phyloP scores from a whole-genome alignment of 2,329 filamentous ascomycete genomes.

The Colletotrichum melonis region DNA sequence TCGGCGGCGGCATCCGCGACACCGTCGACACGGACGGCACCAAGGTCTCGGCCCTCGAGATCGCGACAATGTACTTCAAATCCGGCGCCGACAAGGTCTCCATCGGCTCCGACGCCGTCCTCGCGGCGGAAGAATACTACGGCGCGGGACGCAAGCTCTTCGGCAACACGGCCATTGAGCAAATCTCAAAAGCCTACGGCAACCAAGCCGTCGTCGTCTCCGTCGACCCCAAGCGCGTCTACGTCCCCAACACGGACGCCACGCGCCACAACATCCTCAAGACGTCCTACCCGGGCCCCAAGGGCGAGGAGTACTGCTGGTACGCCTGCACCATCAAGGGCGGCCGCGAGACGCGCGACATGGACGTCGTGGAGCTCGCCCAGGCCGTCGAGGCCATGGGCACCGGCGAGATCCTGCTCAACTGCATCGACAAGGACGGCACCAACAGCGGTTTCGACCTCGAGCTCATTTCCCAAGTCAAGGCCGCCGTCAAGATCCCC shows the following conservation, averaged over 20 bases:
- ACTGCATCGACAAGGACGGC: slow-evolving; percentile 97
- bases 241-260: slow-evolving; percentile 79
- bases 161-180: slow-evolving; percentile 92
- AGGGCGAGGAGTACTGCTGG: slow-evolving; percentile 88
- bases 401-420: slow-evolving; percentile 91
- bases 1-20: slow-evolving; percentile 95
- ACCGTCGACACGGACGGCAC: slow-evolving; percentile 90
- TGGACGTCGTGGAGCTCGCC: slow-evolving; percentile 90
- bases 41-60: slow-evolving; percentile 87
- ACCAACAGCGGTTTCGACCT: slow-evolving; percentile 95
- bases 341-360: slow-evolving; percentile 90
- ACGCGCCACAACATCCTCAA: slow-evolving; percentile 78
- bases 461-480: slow-evolving; percentile 90
- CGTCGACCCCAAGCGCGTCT: slow-evolving; percentile 92
- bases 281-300: slow-evolving; percentile 76
- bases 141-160: slow-evolving; percentile 73
- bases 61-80: slow-evolving; percentile 97
- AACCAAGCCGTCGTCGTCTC: slow-evolving; percentile 97
- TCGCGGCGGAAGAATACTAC: slow-evolving; percentile 93
- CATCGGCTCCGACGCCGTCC: slow-evolving; percentile 94
- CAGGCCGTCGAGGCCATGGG: slow-evolving; percentile 96
- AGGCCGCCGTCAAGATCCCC: slow-evolving; percentile 86
- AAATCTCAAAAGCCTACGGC: slow-evolving; percentile 92
- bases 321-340: slow-evolving; percentile 98
- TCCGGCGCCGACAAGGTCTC: slow-evolving; percentile 97